Evolutionary conservation across 2,329 filamentous ascomycete genomes (phyloP).

Genomic region (Aspergillus ochraceus): DNA sequence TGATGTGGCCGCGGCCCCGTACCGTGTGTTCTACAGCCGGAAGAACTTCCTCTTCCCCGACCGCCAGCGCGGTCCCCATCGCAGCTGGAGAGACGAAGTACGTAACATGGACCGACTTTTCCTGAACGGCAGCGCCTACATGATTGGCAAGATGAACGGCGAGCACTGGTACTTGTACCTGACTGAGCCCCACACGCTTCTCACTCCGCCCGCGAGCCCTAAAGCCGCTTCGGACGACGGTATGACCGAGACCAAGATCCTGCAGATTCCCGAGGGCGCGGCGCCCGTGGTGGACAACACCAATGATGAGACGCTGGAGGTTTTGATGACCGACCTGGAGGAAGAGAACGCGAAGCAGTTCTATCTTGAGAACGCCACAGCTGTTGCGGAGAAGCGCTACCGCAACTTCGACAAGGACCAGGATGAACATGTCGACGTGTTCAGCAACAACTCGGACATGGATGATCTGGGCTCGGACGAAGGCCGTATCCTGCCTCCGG

Average conservation of each 20-base stretch:
- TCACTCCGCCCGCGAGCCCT: constrained; percentile 83
- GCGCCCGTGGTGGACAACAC: constrained; percentile 28
- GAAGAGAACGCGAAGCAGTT: constrained; percentile 67
- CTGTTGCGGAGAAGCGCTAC: constrained; percentile 80
- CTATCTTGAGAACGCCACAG: constrained; percentile 79
- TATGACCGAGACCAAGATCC: constrained; percentile 60
- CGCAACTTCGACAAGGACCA: constrained; percentile 67
- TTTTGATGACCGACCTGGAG: constrained; percentile 69
- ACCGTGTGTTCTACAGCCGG: constrained; percentile 96
- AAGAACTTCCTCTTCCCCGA: constrained; percentile 98
- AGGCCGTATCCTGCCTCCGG: constrained; percentile 59
- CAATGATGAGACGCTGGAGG: constrained; percentile 57
- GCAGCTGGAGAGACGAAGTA: constrained; percentile 97
- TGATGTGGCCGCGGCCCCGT: constrained; percentile 77
- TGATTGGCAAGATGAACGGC: constrained; percentile 99
- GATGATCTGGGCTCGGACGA: constrained; percentile 57
- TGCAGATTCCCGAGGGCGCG: constrained; percentile 52
- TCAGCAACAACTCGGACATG: constrained; percentile 69
- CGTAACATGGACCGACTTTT: constrained; percentile 90
- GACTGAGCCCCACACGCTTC: constrained; percentile 75
- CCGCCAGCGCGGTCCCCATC: constrained; percentile 88
- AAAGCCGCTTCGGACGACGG: constrained; percentile 46
- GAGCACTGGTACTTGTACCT: constrained; percentile 99
- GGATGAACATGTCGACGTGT: constrained; percentile 67
- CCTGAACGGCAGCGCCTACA: constrained; percentile 89